phyloP scores from a whole-genome alignment of 371 early-diverging fungal genomes.

The Lichtheimia ornata region DNA sequence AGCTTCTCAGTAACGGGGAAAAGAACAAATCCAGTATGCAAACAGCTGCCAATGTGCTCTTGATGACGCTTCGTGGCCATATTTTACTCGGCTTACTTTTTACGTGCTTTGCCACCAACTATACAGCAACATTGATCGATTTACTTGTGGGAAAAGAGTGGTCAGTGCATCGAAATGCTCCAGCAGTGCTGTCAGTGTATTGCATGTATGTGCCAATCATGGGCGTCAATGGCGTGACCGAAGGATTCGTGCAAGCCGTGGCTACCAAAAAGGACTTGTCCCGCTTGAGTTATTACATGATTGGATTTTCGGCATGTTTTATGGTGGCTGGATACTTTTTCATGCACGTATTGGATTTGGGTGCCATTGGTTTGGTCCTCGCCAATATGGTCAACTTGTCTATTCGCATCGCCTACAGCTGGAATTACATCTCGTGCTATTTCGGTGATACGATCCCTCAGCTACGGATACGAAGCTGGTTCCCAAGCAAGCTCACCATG shows the following conservation, averaged over 20 bases:
- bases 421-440: slow-evolving; percentile 61
- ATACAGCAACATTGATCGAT: slow-evolving; percentile 72
- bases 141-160: slow-evolving; percentile 69
- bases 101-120: slow-evolving; percentile 83
- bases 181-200: slow-evolving; percentile 69
- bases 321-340: slow-evolving; percentile 59
- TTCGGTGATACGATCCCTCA: slow-evolving; percentile 34
- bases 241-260: slow-evolving; percentile 90
- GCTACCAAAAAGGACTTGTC: slow-evolving; percentile 66
- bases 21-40: slow-evolving; percentile 9
- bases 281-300: slow-evolving; percentile 72
- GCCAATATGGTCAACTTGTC: slow-evolving; percentile 87
- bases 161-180: slow-evolving; percentile 56
- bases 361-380: slow-evolving; percentile 79
- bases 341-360: slow-evolving; percentile 59
- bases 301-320: slow-evolving; percentile 75
- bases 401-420: slow-evolving; percentile 78
- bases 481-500: slow-evolving; percentile 44
- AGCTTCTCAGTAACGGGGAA: slow-evolving; percentile 33
- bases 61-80: slow-evolving; percentile 75
- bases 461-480: slow-evolving; percentile 30
- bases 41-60: slow-evolving; percentile 54
- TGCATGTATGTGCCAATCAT: slow-evolving; percentile 91
- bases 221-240: slow-evolving; percentile 94
- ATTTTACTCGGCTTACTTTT: slow-evolving; percentile 79